phyloP scores from a whole-genome alignment of 2,329 filamentous ascomycete species.

The Fusarium staphyleae region DNA sequence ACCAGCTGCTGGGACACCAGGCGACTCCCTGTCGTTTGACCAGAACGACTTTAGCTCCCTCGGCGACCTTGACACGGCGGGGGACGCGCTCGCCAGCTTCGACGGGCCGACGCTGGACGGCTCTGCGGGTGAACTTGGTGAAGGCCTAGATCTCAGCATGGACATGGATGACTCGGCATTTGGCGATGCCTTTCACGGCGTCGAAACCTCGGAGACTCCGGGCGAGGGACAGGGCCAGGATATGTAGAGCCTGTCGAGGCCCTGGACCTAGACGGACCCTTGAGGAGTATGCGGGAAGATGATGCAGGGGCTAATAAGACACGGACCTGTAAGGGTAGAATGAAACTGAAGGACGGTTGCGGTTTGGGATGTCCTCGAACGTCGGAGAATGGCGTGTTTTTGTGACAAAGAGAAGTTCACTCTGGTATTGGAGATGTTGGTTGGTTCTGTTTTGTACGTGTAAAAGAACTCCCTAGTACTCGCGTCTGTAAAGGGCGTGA shows the following conservation, averaged over 20 bases:
- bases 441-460: slow-evolving; percentile 24
- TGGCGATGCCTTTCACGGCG: slow-evolving; percentile 80
- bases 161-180: slow-evolving; percentile 83
- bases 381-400: slow-evolving; percentile 39
- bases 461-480: no score
- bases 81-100: slow-evolving; percentile 73
- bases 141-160: slow-evolving; percentile 66
- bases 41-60: slow-evolving; percentile 69
- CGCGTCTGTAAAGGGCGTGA: no score
- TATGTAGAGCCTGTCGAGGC: slow-evolving; percentile 38
- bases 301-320: not conserved
- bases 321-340: not conserved
- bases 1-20: slow-evolving; percentile 45
- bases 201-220: slow-evolving; percentile 52
- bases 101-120: slow-evolving; percentile 62
- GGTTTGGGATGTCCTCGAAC: slow-evolving; percentile 26
- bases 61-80: slow-evolving; percentile 73
- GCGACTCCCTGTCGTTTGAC: slow-evolving; percentile 56
- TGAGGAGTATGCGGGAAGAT: not conserved
- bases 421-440: slow-evolving; percentile 11
- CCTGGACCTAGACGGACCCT: not conserved
- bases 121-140: slow-evolving; percentile 56
- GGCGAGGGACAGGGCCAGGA: slow-evolving; percentile 46
- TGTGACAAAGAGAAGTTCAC: slow-evolving; percentile 20
- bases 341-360: slow-evolving; percentile 5